Base-by-base conservation (phyloP, 2,329 filamentous ascomycete species). In the Botrytis fragariae region DNA sequence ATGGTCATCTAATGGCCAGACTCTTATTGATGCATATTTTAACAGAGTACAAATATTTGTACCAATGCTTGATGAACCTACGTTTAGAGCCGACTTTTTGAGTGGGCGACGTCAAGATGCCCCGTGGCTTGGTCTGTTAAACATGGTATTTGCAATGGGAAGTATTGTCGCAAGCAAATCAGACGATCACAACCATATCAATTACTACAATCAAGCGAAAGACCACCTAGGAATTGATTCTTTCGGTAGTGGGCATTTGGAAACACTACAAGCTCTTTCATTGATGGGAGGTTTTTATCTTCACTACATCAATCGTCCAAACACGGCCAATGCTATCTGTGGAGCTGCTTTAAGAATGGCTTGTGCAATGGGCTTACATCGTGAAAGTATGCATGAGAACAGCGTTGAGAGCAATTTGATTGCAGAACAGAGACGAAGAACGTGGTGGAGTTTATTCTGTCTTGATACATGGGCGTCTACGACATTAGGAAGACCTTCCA, bases 91-190 rank as follows among this genome's bases (percentile, higher is more conserved):
- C 16, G 88, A 89, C 70, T 92, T 91, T 77, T 83, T 90, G 25
- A 86, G 87, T 73, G 88, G 88, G 18, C 87, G 89, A 75, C 85
- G 91, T 29, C 89, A 85, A 74, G 91, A 94, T 79, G 85, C 88
- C 1, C 87, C 91, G 32, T 94, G 92, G 92, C 85, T 93, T 29
- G 89, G 90, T 14, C 82, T 94, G 10, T 83, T 93, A 32, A 94
- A 94, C 80, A 92, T 92, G 84, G 91, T 94, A 7, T 91, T 93
- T 76, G 91, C 91, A 7, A 88, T 94, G 83, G 92, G 92, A 22
- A 92, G 90, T 77, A 89, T 94, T 68, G 90, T 88, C 1, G 89
- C 90, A 51, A 89, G 88, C 75, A 91, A 81, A 68, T 81, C 80
- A 0, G 80, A 91, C 59, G 91, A 93, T 79, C 87, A 89, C 75